Percentiles rank a stretch among this genome's conserved stretches.
Evolutionary conservation across 805 yeast genomes (phyloP).

Genomic region (Candida mattraensis): DNA sequence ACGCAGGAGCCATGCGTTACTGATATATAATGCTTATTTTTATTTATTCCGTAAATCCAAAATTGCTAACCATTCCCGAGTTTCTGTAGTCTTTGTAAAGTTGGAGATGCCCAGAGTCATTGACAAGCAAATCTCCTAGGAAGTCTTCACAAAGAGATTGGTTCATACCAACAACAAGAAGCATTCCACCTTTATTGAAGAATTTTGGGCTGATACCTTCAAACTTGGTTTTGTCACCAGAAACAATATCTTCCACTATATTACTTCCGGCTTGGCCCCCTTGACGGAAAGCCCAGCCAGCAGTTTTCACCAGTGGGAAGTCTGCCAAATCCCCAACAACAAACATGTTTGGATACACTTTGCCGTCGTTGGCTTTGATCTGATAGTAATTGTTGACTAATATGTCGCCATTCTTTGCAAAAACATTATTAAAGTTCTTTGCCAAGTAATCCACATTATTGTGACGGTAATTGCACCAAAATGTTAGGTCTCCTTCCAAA

Average conservation of each 20-base stretch:
- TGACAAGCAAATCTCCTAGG: conserved; percentile 5
- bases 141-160: conserved; percentile 12
- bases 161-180: conserved; percentile 15
- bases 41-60: conserved; percentile 8
- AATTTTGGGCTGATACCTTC: not conserved
- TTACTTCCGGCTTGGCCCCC: conserved; percentile 13
- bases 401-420: conserved; percentile 13
- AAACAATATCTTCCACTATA: conserved; percentile 3
- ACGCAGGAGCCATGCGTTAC: conserved; percentile 27
- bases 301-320: conserved; percentile 14
- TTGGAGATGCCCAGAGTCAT: conserved; percentile 12
- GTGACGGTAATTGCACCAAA: conserved; percentile 16
- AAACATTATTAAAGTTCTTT: conserved; percentile 6
- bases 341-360: conserved; percentile 12
- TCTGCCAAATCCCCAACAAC: conserved; percentile 20
- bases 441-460: conserved; percentile 14
- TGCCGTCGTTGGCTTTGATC: conserved; percentile 2
- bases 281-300: conserved; percentile 20
- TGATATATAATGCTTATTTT: conserved; percentile 2
- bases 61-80: conserved; percentile 5
- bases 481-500: conserved; percentile 11
- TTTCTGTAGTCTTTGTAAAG: conserved; percentile 19
- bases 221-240: conserved; percentile 3
- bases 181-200: conserved; percentile 11
- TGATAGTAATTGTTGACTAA: conserved; percentile 12